Conservation (phyloP, 345 rosid species). For the Dovyalis caffra region DNA sequence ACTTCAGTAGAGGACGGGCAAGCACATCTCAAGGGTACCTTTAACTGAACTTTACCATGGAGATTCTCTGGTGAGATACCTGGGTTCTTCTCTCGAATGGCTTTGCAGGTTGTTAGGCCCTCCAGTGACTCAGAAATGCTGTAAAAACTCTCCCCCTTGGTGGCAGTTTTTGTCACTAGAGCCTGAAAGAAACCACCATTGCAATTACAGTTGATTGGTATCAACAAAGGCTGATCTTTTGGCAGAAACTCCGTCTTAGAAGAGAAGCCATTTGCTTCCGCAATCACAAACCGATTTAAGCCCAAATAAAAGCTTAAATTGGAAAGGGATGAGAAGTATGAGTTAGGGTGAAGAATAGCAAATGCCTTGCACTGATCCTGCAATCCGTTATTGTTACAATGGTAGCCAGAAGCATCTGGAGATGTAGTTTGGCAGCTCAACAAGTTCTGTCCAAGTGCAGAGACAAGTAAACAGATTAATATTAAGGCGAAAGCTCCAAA, state of each 20-base stretch:
- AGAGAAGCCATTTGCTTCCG: conserved; percentile 50
- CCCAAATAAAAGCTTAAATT: conserved; percentile 61
- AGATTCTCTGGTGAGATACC: conserved; percentile 45
- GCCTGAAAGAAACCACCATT: conserved; percentile 56
- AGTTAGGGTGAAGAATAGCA: conserved; percentile 51
- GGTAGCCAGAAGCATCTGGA: conserved; percentile 50
- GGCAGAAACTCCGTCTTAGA: conserved; percentile 51
- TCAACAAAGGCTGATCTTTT: conserved; percentile 43
- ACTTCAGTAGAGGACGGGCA: conserved; percentile 47
- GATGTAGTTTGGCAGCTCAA: conserved; percentile 47
- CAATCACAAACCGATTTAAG: conserved; percentile 36
- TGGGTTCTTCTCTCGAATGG: conserved; percentile 53
- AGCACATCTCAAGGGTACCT: conserved; percentile 57
- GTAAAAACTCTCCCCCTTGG: conserved; percentile 59
- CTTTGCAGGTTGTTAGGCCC: conserved; percentile 71
- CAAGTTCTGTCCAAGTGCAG: conserved; percentile 42
- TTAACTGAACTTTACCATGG: conserved; percentile 38
- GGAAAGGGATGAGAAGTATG: conserved; percentile 54
- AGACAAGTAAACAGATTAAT: conserved; percentile 32
- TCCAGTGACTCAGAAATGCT: conserved; percentile 57
- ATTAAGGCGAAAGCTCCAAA: conserved; percentile 42
- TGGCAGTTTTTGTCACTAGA: conserved; percentile 40
- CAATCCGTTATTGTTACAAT: conserved; percentile 37
- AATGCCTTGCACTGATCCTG: conserved; percentile 49
- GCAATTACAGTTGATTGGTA: conserved; percentile 69